Evolutionary conservation across 306 rosid genomes (phyloP), one percentile per base, ranked within the genome.

Genomic region (Spatholobus suberectus): DNA sequence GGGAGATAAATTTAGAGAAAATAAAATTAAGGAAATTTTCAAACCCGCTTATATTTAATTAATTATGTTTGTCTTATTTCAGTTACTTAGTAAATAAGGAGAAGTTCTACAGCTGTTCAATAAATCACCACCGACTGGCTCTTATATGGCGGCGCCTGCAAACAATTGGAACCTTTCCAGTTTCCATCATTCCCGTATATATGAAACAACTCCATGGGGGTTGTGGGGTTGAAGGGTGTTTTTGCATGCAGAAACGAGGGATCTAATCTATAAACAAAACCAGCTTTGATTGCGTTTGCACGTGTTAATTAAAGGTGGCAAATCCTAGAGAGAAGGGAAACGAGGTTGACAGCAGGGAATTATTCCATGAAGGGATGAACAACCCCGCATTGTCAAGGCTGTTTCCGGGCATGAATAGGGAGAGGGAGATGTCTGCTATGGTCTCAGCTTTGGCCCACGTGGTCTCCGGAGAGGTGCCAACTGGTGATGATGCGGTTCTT

Each of bases 371-470:
- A 69, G 51, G 51, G 21, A 40, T 21, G 29, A 70, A 43, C 7
- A 40, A 24, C 35, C 1, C 17, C 0, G 10, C 78, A 72, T 75
- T 72, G 57, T 47, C 74, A 55, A 29, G 83, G 27, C 8, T 85
- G 0, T 86, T 87, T 20, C 90, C 94, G 0, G 86, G 85, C 5
- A 2, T 86, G 52, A 59, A 75, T 21, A 85, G 94, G 20, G 90
- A 89, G 34, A 65, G 37, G 20, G 94, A 91, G 83, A 87, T 87
- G 87, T 83, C 87, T 2, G 88, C 71, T 0, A 91, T 91, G 72
- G 89, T 91, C 0, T 86, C 94, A 2, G 87, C 94, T 73, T 73
- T 91, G 76, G 82, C 88, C 1, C 87, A 84, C n/a, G 86, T 91
- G 0, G 92, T 86, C 1, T 70, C 90, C 11, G 92, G 90, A 4